Base-by-base conservation (phyloP, 208 protist genomes). In the Lotmaria passim region DNA sequence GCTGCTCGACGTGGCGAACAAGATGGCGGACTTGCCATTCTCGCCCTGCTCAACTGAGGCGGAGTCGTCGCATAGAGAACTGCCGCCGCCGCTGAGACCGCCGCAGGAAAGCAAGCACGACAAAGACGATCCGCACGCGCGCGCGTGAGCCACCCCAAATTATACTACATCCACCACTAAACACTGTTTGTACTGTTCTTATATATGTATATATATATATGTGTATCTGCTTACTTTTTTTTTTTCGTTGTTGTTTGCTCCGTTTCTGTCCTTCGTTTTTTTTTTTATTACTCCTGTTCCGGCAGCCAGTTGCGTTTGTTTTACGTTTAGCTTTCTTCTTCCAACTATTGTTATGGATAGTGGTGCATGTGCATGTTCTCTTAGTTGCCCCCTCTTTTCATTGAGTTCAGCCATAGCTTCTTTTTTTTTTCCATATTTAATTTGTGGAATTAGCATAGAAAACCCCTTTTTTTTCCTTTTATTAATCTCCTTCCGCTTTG, bases 1-100 rank as follows among this genome's bases (percentile, higher is more conserved):
- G 8, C 30, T 73, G 17, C 17, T 66, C 21, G 57, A 64, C 8
- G 67, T 66, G 36, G 67, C 48, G 12, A 47, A 31, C n/a, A 33
- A 26, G 14, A 65, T 73, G 48, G 56, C 67, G 2, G 34, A 53
- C 8, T 12, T 60, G 6, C 67, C 43, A 7, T 41, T 56, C 28
- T 56, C 65, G 3, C 64, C 39, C 5, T 23, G 43, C 17, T 24
- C 36, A 15, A 47, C 55, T 8, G 55, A 38, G 17, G 55, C 17
- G 17, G n/a, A 38, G 14, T 5, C 26, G 17, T 48, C 12, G n/a
- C 53, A 56, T 43, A 56, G 14, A 28, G 44, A 10, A 7, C 57
- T 34, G 8, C 41, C 57, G n/a, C 8, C 41, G 2, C 39, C 55
- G 8, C 4, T 26, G 28, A 19, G 39, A 21, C 19, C 28, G 1